Conservation (phyloP, 2,329 filamentous ascomycete genomes). For the Colletotrichum sojae region DNA sequence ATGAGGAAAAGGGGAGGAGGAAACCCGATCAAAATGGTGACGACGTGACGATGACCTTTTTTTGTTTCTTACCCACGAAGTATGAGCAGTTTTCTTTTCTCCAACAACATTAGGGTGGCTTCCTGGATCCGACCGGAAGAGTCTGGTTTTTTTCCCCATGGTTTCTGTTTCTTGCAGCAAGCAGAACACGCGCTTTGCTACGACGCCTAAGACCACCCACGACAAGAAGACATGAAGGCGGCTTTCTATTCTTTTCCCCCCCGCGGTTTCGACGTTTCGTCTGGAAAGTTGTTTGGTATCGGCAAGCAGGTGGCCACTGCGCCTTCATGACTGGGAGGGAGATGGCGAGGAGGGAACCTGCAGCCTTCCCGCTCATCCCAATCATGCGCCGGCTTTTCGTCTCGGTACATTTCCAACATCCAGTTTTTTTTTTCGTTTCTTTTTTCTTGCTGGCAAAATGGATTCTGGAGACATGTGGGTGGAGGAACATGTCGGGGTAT, state of each 20-base stretch:
- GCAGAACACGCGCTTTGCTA: slow-evolving; percentile 40
- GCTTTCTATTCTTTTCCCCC: slow-evolving; percentile 26
- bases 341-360: too few relatives aligned
- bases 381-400: too few relatives aligned
- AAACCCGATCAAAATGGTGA: slow-evolving; percentile 15
- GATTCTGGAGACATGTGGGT: too few relatives aligned
- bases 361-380: too few relatives aligned
- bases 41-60: slow-evolving; percentile 28
- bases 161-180: slow-evolving; percentile 27
- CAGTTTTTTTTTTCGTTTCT: too few relatives aligned
- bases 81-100: slow-evolving; percentile 1
- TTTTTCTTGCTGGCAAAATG: too few relatives aligned
- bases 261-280: background rate
- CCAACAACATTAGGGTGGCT: background rate
- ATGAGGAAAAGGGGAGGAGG: slow-evolving; percentile 8
- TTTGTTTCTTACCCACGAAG: slow-evolving; percentile 2
- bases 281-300: too few relatives aligned
- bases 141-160: too few relatives aligned
- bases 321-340: too few relatives aligned
- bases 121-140: background rate
- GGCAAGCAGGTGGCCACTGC: too few relatives aligned
- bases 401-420: too few relatives aligned
- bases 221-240: slow-evolving; percentile 35
- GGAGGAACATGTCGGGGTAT: background rate
- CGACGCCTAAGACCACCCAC: slow-evolving; percentile 36